Conservation (phyloP, 2,329 filamentous ascomycete species). For the Torrubiella hemipterigena region DNA sequence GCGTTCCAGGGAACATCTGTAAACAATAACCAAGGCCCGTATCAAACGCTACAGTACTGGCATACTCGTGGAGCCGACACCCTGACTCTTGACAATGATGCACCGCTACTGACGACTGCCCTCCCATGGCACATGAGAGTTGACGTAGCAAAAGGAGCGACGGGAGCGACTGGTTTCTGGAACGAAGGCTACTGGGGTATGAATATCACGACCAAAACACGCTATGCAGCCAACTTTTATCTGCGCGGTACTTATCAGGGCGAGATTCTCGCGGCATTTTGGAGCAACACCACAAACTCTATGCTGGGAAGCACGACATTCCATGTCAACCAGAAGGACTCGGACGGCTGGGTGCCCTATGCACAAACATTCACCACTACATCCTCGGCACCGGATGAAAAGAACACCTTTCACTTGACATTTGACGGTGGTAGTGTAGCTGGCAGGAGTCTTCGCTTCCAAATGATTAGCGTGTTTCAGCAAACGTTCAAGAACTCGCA, state of each 20-base stretch:
- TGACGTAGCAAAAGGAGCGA: not conserved
- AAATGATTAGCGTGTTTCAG: conserved; percentile 3
- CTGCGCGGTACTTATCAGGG: not conserved
- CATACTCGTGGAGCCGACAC: not conserved
- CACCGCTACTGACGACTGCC: not conserved
- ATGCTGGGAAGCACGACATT: not conserved
- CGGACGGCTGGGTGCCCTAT: not conserved
- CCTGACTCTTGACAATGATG: not conserved
- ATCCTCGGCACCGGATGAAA: not conserved
- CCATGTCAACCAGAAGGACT: not conserved
- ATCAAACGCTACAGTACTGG: not conserved
- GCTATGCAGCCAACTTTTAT: not conserved
- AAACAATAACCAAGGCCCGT: not conserved
- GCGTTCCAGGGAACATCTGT: too few relatives aligned
- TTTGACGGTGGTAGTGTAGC: not conserved
- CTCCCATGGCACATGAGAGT: not conserved
- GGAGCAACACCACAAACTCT: not conserved
- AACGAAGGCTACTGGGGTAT: not conserved
- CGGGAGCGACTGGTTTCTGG: not conserved
- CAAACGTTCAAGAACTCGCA: conserved; percentile 3
- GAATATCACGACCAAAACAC: not conserved
- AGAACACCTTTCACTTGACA: not conserved
- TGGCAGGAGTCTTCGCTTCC: not conserved
- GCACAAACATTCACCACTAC: not conserved
- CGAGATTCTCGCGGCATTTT: not conserved